Percentiles rank a stretch among this genome's conserved stretches.
phyloP scores from a whole-genome alignment of 2,329 filamentous ascomycete species.

The Fusarium haematococcum region DNA sequence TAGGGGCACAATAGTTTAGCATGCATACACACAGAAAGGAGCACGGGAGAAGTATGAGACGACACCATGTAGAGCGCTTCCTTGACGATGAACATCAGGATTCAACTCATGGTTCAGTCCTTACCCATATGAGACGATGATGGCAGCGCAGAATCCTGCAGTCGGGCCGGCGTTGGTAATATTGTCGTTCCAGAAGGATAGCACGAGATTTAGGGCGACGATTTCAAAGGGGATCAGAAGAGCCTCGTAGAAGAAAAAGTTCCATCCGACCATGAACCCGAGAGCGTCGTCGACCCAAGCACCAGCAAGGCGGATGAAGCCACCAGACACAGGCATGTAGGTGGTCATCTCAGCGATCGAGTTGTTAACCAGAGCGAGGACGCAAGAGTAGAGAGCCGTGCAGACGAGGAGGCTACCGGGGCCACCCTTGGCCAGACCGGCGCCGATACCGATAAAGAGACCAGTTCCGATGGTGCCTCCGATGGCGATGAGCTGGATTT shows the following conservation, averaged over 20 bases:
- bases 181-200: slow-evolving; percentile 43
- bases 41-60: slow-evolving; percentile 2
- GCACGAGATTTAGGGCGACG: slow-evolving; percentile 47
- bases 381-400: slow-evolving; percentile 33
- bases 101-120: slow-evolving; percentile 19
- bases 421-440: slow-evolving; percentile 34
- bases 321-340: slow-evolving; percentile 38
- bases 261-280: slow-evolving; percentile 46
- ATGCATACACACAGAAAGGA: slow-evolving; percentile 15
- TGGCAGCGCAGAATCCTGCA: slow-evolving; percentile 46
- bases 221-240: slow-evolving; percentile 50
- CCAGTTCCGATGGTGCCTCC: slow-evolving; percentile 34
- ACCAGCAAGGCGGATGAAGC: slow-evolving; percentile 36
- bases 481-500: slow-evolving; percentile 36
- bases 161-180: slow-evolving; percentile 33
- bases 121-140: slow-evolving; percentile 40
- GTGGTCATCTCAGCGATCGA: slow-evolving; percentile 40
- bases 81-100: slow-evolving; percentile 34
- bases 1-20: slow-evolving; percentile 30
- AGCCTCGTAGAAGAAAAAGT: slow-evolving; percentile 50
- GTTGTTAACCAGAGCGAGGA: slow-evolving; percentile 38
- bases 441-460: slow-evolving; percentile 36
- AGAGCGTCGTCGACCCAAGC: slow-evolving; percentile 38
- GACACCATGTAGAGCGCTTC: slow-evolving; percentile 27
- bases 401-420: slow-evolving; percentile 33